A percentile compares a stretch with the other conserved stretches of the same genome.
These are phyloP conservation scores for Sclerotinia sclerotiorum DNA, from an alignment of 2,329 filamentous ascomycete species.

Conservation along the genomic window DNA sequence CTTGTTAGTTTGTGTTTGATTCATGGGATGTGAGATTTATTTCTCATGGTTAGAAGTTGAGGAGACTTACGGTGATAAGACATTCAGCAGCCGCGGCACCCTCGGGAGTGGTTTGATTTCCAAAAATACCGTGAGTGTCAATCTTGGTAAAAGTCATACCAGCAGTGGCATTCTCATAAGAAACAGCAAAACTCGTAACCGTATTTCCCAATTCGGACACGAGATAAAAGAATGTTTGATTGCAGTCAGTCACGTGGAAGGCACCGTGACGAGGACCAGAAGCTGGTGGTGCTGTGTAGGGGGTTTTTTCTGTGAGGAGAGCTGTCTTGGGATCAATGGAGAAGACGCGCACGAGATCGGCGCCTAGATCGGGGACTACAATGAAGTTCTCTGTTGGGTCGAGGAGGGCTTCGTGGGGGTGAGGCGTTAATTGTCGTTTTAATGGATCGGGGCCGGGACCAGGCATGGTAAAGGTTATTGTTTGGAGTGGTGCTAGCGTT, in stretches of 20 bases:
- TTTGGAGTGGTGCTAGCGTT: conserved; percentile 39
- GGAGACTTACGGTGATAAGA: conserved; percentile 54
- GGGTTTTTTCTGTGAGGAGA: conserved; percentile 43
- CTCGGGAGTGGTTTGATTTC: conserved; percentile 41
- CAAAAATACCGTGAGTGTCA: conserved; percentile 51
- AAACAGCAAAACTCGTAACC: conserved; percentile 54
- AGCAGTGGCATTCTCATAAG: conserved; percentile 46
- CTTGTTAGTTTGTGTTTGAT: conserved; percentile 22
- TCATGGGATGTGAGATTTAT: background rate
- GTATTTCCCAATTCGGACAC: conserved; percentile 49
- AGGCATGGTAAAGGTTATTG: conserved; percentile 44
- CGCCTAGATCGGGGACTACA: conserved; percentile 54
- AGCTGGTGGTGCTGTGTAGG: conserved; percentile 43
- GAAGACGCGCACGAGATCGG: conserved; percentile 51
- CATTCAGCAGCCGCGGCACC: conserved; percentile 56
- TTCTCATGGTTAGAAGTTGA: background rate
- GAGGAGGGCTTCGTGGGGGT: conserved; percentile 53
- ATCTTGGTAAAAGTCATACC: conserved; percentile 48
- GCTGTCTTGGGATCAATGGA: conserved; percentile 43
- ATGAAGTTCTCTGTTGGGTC: conserved; percentile 53
- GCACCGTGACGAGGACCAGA: conserved; percentile 55
- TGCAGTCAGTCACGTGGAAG: conserved; percentile 42
- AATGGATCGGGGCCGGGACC: conserved; percentile 41
- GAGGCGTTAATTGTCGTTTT: conserved; percentile 47
- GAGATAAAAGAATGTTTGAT: conserved; percentile 43